Evolutionary conservation across 2,329 filamentous ascomycete genomes (phyloP).

Genomic region (Biscogniauxia marginata): DNA sequence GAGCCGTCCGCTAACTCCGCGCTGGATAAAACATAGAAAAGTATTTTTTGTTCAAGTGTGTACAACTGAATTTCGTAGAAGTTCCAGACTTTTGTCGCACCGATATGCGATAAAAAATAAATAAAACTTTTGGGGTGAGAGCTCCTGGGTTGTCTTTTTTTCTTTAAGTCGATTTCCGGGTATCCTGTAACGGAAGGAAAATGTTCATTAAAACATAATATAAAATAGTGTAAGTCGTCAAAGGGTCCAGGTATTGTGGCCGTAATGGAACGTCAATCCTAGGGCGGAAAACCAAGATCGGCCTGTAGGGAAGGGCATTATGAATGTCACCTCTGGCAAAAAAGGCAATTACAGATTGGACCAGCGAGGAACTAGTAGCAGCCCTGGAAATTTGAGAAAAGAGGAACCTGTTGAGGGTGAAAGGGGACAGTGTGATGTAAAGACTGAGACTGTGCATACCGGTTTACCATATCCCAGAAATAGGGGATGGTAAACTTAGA

Average conservation of each 20-base stretch:
- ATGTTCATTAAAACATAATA: slow-evolving; percentile 18
- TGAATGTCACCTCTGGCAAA: not conserved
- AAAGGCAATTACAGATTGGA: slow-evolving; percentile 14
- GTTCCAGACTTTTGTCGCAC: slow-evolving; percentile 21
- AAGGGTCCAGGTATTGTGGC: slow-evolving; percentile 7
- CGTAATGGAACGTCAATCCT: not conserved
- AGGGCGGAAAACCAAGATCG: not conserved
- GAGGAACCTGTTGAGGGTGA: slow-evolving; percentile 52
- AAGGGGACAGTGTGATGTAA: slow-evolving; percentile 51
- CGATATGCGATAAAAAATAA: not conserved
- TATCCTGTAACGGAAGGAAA: slow-evolving; percentile 9
- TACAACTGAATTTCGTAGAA: slow-evolving; percentile 26
- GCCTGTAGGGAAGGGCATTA: not conserved
- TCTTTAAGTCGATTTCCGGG: slow-evolving; percentile 12
- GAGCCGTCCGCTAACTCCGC: slow-evolving; percentile 33
- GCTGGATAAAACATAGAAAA: slow-evolving; percentile 32
- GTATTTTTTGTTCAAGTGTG: slow-evolving; percentile 22
- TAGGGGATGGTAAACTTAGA: slow-evolving; percentile 48
- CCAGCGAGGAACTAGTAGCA: slow-evolving; percentile 43
- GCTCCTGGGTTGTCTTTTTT: slow-evolving; percentile 8
- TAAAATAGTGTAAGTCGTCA: slow-evolving; percentile 21
- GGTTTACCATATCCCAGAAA: slow-evolving; percentile 50
- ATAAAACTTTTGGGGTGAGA: slow-evolving; percentile 12
- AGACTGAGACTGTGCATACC: slow-evolving; percentile 49
- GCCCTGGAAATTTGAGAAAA: slow-evolving; percentile 52